phyloP scores from a whole-genome alignment of 2,329 filamentous ascomycete species.

The Mariannaea elegans region DNA sequence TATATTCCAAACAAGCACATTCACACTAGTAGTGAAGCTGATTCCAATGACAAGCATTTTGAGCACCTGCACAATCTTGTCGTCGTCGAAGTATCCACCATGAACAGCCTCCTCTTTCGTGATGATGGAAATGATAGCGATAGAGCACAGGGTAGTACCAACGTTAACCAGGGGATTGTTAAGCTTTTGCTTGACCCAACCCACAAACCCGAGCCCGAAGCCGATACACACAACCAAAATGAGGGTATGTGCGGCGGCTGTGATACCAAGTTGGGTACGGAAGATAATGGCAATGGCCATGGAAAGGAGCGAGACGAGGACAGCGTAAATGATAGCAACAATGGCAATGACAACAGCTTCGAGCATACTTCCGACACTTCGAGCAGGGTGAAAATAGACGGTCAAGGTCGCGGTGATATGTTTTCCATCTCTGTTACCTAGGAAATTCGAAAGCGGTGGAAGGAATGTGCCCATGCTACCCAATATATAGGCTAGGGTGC shows the following conservation, averaged over 20 bases:
- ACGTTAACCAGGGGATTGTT: slow-evolving; percentile 85
- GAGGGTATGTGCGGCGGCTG: slow-evolving; percentile 78
- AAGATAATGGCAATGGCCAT: slow-evolving; percentile 91
- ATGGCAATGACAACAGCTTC: slow-evolving; percentile 82
- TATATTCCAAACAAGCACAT: slow-evolving; percentile 79
- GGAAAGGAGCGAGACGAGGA: slow-evolving; percentile 78
- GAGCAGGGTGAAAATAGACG: slow-evolving; percentile 92
- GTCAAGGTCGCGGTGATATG: slow-evolving; percentile 94
- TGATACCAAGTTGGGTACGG: slow-evolving; percentile 70
- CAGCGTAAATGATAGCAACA: slow-evolving; percentile 77
- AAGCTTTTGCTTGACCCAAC: slow-evolving; percentile 84
- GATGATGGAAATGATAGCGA: slow-evolving; percentile 88
- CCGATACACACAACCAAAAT: slow-evolving; percentile 87
- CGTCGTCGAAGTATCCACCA: slow-evolving; percentile 79
- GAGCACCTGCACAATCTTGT: slow-evolving; percentile 82
- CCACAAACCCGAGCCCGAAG: slow-evolving; percentile 85
- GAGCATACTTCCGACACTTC: slow-evolving; percentile 88
- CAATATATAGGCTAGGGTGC: slow-evolving; percentile 86
- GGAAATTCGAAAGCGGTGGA: slow-evolving; percentile 72
- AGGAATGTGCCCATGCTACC: slow-evolving; percentile 89
- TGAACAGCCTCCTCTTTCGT: slow-evolving; percentile 93
- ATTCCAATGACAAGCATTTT: slow-evolving; percentile 88
- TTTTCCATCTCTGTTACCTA: slow-evolving; percentile 89
- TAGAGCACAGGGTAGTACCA: slow-evolving; percentile 83
- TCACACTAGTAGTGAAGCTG: slow-evolving; percentile 74